Evolutionary conservation across 257 asterid genomes (phyloP), one percentile per base, ranked within the genome.

Genomic region (Jasminum sambac): DNA sequence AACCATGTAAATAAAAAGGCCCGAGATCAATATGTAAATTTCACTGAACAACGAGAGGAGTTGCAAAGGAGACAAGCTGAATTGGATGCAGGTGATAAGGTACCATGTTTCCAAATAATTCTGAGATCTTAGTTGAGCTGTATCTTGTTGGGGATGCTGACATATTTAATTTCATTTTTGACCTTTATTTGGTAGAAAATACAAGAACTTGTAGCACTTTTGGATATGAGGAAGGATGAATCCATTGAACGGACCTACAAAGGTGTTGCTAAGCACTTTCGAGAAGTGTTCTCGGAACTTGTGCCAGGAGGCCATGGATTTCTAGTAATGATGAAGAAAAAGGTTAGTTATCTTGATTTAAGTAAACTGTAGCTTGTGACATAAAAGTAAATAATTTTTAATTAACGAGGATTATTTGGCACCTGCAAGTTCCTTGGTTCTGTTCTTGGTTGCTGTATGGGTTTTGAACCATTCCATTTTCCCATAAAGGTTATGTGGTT

Each of bases 1-100:
- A 95, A 98, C 87, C 99, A 95, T 80, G 99, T 95, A 75, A 95
- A 95, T 80, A 95, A 95, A 78, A 95, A 95, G 77, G 99, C 99
- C 38, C 95, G 91, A 34, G 99, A 95, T 77, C 99, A 95, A 72
- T 95, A 95, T 83, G 92, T 95, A 60, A 95, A 91, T 81, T 95
- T 95, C 83, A 91, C 97, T 14, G 99, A 95, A 78, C 98, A 91
- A 74, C 79, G 97, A 66, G 99, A 95, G 77, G 96, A 89, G 87
- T 91, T 95, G 57, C 98, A 95, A 86, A 79, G 81, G 77, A 83
- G 99, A 74, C 99, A 95, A 81, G 96, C 96, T 9, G 99, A 95
- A 87, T 74, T 91, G 77, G 95, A 91, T 85, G 92, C 96, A 46
- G 99, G 98, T 71, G 98, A 95, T 78, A 96, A 88, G 96, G 99